These are phyloP conservation scores for Alloteropsis semialata DNA, from an alignment of 176 grass and related monocot species.

Conservation along the genomic window DNA sequence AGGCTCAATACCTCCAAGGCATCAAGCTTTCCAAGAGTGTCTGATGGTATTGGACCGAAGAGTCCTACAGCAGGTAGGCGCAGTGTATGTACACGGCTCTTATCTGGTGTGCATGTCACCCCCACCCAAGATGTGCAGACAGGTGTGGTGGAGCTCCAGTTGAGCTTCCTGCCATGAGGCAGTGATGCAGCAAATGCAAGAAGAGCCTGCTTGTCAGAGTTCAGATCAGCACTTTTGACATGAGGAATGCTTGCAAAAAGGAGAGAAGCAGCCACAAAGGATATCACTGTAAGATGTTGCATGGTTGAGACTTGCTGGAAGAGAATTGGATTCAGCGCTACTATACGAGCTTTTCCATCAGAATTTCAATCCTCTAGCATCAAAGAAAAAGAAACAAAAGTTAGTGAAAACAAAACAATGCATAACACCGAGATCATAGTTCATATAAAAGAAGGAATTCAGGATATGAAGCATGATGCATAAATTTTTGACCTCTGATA, in stretches of 20 bases:
- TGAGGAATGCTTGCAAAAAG: constrained; percentile 46
- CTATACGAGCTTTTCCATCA: constrained; percentile 17
- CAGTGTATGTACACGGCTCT: constrained; percentile 61
- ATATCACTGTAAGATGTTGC: constrained; percentile 28
- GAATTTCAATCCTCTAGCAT: constrained; percentile 35
- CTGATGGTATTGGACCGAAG: constrained; percentile 67
- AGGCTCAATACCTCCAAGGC: constrained; percentile 90
- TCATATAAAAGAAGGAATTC: constrained; percentile 2
- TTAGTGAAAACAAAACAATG: constrained; percentile 14
- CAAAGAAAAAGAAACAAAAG: constrained; percentile 12
- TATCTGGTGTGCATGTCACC: constrained; percentile 71
- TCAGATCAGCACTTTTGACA: constrained; percentile 63
- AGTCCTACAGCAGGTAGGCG: constrained; percentile 84
- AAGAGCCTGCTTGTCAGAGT: constrained; percentile 80
- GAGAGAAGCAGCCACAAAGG: constrained; percentile 38
- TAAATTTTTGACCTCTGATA: constrained; percentile 28
- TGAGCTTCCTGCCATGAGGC: constrained; percentile 83
- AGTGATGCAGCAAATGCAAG: constrained; percentile 79
- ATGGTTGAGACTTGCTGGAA: constrained; percentile 40
- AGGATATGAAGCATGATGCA: constrained; percentile 34
- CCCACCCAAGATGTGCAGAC: constrained; percentile 91
- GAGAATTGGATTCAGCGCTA: neutral
- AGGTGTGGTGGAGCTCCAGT: constrained; percentile 63
- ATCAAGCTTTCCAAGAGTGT: constrained; percentile 90
- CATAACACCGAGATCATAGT: neutral